Evolutionary conservation across 2,329 filamentous ascomycete species (phyloP).

Genomic region (Scedosporium minutisporum): DNA sequence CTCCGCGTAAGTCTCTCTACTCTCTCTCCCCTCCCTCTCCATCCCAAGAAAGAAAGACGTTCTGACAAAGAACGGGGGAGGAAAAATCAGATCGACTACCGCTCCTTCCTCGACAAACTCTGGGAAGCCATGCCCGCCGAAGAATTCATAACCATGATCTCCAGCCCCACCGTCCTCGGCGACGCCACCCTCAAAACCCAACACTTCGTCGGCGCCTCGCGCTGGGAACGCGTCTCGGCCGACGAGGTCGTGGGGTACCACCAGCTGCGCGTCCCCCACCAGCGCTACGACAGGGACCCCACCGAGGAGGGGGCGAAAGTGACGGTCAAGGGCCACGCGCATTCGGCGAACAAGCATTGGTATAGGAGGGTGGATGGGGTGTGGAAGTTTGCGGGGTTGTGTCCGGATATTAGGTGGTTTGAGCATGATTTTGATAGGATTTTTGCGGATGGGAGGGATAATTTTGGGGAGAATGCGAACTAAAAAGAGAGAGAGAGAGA

Average conservation of each 20-base stretch:
- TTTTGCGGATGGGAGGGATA: constrained; percentile 23
- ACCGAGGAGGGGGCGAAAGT: constrained; percentile 29
- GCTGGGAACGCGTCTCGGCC: constrained; percentile 48
- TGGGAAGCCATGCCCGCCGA: constrained; percentile 53
- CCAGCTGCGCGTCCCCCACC: constrained; percentile 53
- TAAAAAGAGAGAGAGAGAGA: not conserved
- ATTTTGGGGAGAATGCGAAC: constrained; percentile 7
- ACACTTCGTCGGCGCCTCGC: constrained; percentile 51
- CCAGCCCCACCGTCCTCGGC: constrained; percentile 45
- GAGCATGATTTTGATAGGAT: constrained; percentile 49
- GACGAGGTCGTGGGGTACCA: constrained; percentile 51
- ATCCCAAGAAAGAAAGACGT: constrained; percentile 17
- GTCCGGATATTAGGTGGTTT: constrained; percentile 44
- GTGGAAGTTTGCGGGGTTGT: constrained; percentile 52
- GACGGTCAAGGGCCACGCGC: constrained; percentile 49
- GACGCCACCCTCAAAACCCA: constrained; percentile 54
- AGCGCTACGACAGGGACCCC: constrained; percentile 44
- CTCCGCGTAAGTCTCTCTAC: constrained; percentile 8
- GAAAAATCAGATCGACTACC: constrained; percentile 57
- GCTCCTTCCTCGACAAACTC: constrained; percentile 47
- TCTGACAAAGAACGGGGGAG: not conserved
- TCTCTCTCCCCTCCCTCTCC: constrained; percentile 24
- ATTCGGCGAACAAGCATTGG: constrained; percentile 47
- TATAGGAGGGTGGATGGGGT: constrained; percentile 48
- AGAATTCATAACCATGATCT: constrained; percentile 53